Conservation (phyloP, 306 rosid species). For the Trifolium pratense region DNA sequence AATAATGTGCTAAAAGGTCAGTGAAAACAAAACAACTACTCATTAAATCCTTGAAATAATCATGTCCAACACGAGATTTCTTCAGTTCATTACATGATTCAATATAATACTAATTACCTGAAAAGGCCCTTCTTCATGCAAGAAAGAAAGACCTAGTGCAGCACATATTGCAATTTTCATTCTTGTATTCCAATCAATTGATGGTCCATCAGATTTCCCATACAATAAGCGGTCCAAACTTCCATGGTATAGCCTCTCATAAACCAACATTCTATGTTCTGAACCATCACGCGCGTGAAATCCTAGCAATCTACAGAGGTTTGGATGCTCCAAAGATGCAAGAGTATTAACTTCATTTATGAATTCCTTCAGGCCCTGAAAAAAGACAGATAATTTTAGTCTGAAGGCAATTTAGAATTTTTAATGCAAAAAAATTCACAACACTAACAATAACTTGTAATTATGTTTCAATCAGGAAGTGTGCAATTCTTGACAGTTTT, state of each 20-base stretch:
- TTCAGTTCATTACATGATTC: background rate
- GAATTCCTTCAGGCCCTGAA: slow-evolving; percentile 34
- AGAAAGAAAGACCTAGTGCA: slow-evolving; percentile 33
- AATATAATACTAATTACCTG: slow-evolving; percentile 1
- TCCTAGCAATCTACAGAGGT: slow-evolving; percentile 24
- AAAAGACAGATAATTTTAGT: slow-evolving; percentile 2
- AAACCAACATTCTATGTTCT: slow-evolving; percentile 30
- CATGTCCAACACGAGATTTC: background rate
- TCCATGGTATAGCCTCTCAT: slow-evolving; percentile 34
- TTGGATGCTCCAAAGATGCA: slow-evolving; percentile 28
- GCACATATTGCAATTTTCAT: slow-evolving; percentile 33
- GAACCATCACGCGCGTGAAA: slow-evolving; percentile 32
- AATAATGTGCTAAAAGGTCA: slow-evolving; percentile 19
- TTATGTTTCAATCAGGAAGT: slow-evolving; percentile 4
- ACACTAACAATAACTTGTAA: background rate
- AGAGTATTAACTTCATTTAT: slow-evolving; percentile 22
- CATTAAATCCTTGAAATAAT: background rate
- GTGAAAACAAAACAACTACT: slow-evolving; percentile 19
- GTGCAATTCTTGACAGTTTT: slow-evolving; percentile 9
- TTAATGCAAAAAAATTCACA: background rate
- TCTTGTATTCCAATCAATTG: slow-evolving; percentile 33
- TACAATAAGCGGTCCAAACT: slow-evolving; percentile 32
- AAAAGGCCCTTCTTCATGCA: slow-evolving; percentile 36
- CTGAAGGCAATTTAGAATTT: background rate
- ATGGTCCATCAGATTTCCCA: slow-evolving; percentile 30